Evolutionary conservation across 257 asterid species (phyloP).

Genomic region (Orobanche coerulescens): DNA sequence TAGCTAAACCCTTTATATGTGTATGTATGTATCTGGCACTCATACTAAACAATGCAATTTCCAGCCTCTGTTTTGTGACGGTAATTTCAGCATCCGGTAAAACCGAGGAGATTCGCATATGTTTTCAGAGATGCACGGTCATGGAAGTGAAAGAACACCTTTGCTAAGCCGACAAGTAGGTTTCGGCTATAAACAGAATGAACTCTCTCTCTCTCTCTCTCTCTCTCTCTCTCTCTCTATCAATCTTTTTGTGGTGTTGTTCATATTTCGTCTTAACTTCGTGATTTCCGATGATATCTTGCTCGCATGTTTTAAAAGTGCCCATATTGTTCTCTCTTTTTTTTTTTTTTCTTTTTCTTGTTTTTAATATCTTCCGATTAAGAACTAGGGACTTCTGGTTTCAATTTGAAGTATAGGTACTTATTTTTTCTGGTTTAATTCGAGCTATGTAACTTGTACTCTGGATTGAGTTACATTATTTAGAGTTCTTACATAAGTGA

Average conservation of each 20-base stretch:
- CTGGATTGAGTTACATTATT: background rate
- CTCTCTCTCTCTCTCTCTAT: background rate
- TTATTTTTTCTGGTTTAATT: background rate
- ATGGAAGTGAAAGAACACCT: slow-evolving; percentile 40
- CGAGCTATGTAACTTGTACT: background rate
- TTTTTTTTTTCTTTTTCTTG: background rate
- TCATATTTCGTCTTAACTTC: background rate
- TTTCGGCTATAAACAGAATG: background rate
- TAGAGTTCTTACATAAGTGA: too few species aligned
- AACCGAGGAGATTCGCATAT: slow-evolving; percentile 10
- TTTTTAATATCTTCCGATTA: background rate
- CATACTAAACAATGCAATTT: background rate
- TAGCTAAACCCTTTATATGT: background rate
- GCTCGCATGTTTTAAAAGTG: background rate
- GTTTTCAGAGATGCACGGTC: slow-evolving; percentile 32
- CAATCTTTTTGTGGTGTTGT: background rate
- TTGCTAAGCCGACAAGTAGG: slow-evolving; percentile 46
- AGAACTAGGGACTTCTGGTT: background rate
- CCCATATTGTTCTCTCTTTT: background rate
- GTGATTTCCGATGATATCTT: background rate
- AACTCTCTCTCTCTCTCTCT: background rate
- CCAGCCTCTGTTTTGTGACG: slow-evolving; percentile 1
- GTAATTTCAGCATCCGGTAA: background rate
- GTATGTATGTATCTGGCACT: background rate
- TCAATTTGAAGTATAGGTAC: background rate